Percentiles rank a stretch among this genome's conserved stretches.
These are phyloP conservation scores for Fusarium sublunatum DNA, from an alignment of 2,329 filamentous ascomycete genomes.

Conservation along the genomic window DNA sequence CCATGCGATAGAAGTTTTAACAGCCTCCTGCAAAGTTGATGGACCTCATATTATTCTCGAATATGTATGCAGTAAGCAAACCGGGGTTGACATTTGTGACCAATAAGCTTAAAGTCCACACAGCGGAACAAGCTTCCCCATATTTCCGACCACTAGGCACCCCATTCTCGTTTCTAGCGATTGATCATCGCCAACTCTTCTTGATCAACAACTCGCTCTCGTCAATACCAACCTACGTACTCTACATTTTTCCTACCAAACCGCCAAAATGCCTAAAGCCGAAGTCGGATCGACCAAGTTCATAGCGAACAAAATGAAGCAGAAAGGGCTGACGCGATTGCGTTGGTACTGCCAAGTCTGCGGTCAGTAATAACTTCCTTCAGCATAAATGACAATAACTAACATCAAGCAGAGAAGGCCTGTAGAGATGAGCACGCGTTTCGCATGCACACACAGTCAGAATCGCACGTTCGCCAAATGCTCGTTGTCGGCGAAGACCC, in stretches of 20 bases:
- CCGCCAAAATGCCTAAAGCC: slow-evolving; percentile 82
- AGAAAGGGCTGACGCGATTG: slow-evolving; percentile 79
- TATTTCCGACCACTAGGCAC: too few relatives aligned
- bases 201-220: too few relatives aligned
- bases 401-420: slow-evolving; percentile 54
- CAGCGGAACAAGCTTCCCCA: too few relatives aligned
- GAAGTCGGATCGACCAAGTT: slow-evolving; percentile 93
- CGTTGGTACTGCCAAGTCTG: slow-evolving; percentile 93
- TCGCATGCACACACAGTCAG: slow-evolving; percentile 86
- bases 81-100: too few relatives aligned
- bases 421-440: slow-evolving; percentile 87
- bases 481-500: slow-evolving; percentile 87
- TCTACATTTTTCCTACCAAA: not conserved
- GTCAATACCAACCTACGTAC: too few relatives aligned
- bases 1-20: too few relatives aligned
- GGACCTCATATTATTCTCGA: too few relatives aligned
- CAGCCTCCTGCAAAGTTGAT: too few relatives aligned
- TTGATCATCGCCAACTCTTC: too few relatives aligned
- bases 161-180: too few relatives aligned
- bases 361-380: slow-evolving; percentile 47
- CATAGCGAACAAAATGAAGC: slow-evolving; percentile 90
- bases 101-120: too few relatives aligned
- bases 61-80: too few relatives aligned
- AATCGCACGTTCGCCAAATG: slow-evolving; percentile 91
- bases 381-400: not conserved